Percentiles rank a stretch among this genome's conserved stretches.
Evolutionary conservation across 768 basidiomycete species (phyloP).

Genomic region (Kwoniella shandongensis): DNA sequence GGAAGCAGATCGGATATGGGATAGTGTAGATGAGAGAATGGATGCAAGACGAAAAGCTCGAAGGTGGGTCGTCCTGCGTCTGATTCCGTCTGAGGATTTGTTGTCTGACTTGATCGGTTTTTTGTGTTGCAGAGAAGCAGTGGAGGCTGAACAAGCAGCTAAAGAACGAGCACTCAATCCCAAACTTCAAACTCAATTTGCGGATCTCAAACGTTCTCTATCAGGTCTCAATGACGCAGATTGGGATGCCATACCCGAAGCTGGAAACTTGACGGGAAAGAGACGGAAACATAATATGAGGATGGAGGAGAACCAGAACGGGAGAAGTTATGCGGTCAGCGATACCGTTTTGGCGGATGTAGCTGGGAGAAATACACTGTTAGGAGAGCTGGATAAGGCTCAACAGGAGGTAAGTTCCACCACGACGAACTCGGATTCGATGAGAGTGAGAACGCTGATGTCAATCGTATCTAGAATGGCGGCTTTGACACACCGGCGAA

Average conservation of each 20-base stretch:
- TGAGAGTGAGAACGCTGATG: too few relatives aligned
- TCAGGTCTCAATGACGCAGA: conserved; percentile 82
- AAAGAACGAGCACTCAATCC: conserved; percentile 83
- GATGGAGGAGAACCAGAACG: conserved; percentile 63
- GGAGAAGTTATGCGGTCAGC: conserved; percentile 82
- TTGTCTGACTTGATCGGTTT: not conserved
- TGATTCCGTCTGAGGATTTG: not conserved
- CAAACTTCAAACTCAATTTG: conserved; percentile 93
- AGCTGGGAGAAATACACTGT: conserved; percentile 69
- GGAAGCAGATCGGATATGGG: conserved; percentile 94
- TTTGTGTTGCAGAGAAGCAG: conserved; percentile 63
- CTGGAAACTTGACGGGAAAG: conserved; percentile 90
- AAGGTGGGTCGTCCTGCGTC: conserved; percentile 60
- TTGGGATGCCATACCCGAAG: conserved; percentile 95
- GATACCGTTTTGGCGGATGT: conserved; percentile 91
- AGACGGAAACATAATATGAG: conserved; percentile 64
- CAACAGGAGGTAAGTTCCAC: conserved; percentile 68
- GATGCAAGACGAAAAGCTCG: conserved; percentile 76
- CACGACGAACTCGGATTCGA: not conserved
- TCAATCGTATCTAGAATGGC: conserved; percentile 56
- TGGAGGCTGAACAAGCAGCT: conserved; percentile 69
- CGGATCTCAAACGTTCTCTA: conserved; percentile 88
- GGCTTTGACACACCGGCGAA: conserved; percentile 79
- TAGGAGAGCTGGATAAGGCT: conserved; percentile 70
- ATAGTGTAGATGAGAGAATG: conserved; percentile 85